Conservation (phyloP, 129 eudicot genomes). For the Gnaphalium uliginosum region DNA sequence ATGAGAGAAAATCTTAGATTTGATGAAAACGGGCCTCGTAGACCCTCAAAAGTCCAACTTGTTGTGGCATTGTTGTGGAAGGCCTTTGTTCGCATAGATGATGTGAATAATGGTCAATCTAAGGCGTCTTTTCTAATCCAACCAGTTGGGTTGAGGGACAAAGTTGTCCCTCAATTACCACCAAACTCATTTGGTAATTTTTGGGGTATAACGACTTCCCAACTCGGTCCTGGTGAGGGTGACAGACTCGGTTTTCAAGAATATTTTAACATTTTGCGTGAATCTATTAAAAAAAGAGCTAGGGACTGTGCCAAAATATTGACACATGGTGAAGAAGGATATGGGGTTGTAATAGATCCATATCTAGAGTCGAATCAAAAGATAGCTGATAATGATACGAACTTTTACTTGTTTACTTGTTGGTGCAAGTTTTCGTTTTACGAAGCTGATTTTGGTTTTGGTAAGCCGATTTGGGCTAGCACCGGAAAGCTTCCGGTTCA, state of each 20-base stretch:
- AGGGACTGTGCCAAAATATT: conserved; percentile 26
- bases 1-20: conserved; percentile 19
- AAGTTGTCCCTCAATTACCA: conserved; percentile 27
- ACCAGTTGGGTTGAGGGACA: conserved; percentile 36
- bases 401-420: conserved; percentile 31
- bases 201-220: conserved; percentile 25
- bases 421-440: conserved; percentile 43
- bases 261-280: conserved; percentile 13
- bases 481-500: conserved; percentile 33
- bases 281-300: conserved; percentile 18
- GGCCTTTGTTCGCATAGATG: conserved; percentile 33
- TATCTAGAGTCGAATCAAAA: conserved; percentile 25
- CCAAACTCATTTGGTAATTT: conserved; percentile 35
- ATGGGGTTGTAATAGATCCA: conserved; percentile 30
- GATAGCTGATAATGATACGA: conserved; percentile 22
- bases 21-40: background rate
- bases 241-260: conserved; percentile 7
- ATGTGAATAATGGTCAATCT: conserved; percentile 26
- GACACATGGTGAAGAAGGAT: conserved; percentile 27
- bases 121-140: conserved; percentile 31
- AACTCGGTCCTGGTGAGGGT: conserved; percentile 24
- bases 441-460: conserved; percentile 43
- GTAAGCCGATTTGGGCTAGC: conserved; percentile 41
- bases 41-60: conserved; percentile 39
- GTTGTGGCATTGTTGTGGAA: conserved; percentile 35